A percentile compares a stretch with the other conserved stretches of the same genome.
phyloP scores from a whole-genome alignment of 805 yeast genomes.

The Wickerhamiella hasegawae region DNA sequence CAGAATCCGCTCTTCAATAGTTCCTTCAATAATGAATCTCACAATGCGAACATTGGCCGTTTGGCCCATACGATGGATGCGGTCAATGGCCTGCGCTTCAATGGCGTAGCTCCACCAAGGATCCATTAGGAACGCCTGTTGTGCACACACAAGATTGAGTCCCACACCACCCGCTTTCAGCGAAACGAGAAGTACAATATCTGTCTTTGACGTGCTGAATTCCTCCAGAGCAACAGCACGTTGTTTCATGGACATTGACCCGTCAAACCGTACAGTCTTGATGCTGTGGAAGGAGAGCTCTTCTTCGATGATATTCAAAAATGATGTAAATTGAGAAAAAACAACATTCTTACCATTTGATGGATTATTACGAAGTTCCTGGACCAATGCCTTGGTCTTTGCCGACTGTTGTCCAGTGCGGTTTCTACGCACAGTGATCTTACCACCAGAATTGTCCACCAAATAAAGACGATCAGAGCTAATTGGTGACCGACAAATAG shows the following conservation, averaged over 20 bases:
- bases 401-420: slow-evolving; percentile 36
- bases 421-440: slow-evolving; percentile 16
- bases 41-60: slow-evolving; percentile 50
- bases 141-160: slow-evolving; percentile 69
- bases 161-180: slow-evolving; percentile 94
- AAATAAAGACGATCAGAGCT: slow-evolving; percentile 34
- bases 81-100: slow-evolving; percentile 81
- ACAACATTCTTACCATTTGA: slow-evolving; percentile 62
- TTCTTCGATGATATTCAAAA: slow-evolving; percentile 53
- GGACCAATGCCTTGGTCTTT: slow-evolving; percentile 52
- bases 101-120: slow-evolving; percentile 96
- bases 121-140: slow-evolving; percentile 77
- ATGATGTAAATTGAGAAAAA: slow-evolving; percentile 80
- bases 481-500: slow-evolving; percentile 52
- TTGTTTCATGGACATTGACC: slow-evolving; percentile 50
- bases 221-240: slow-evolving; percentile 43
- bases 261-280: slow-evolving; percentile 60
- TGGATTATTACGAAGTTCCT: slow-evolving; percentile 38
- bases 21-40: slow-evolving; percentile 65
- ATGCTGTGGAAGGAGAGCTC: slow-evolving; percentile 41
- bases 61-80: slow-evolving; percentile 88
- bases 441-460: slow-evolving; percentile 16
- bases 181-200: slow-evolving; percentile 45
- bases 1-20: slow-evolving; percentile 81
- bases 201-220: slow-evolving; percentile 28